These are phyloP conservation scores for Kuraishia cidri DNA, from an alignment of 805 yeast species.

Conservation along the genomic window DNA sequence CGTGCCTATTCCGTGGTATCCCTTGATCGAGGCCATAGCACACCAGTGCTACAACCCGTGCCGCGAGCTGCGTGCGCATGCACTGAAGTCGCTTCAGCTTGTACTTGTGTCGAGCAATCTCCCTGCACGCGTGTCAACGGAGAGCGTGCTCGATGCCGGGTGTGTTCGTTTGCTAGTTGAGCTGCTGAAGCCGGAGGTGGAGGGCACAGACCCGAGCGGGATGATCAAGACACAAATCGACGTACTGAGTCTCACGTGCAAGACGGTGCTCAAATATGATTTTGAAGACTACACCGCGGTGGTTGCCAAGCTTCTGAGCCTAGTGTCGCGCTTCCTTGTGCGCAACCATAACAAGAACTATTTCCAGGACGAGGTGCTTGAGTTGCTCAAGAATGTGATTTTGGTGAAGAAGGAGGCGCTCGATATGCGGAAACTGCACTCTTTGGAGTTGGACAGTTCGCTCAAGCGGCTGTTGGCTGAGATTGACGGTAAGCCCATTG, in stretches of 20 bases:
- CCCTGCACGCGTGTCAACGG: constrained; percentile 29
- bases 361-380: constrained; percentile 21
- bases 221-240: constrained; percentile 61
- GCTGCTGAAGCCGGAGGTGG: constrained; percentile 56
- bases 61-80: constrained; percentile 60
- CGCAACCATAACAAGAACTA: constrained; percentile 12
- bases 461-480: constrained; percentile 12
- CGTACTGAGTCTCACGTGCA: constrained; percentile 59
- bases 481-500: constrained; percentile 3
- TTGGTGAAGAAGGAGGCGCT: constrained; percentile 16
- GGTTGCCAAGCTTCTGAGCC: constrained; percentile 15
- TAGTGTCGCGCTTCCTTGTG: constrained; percentile 15
- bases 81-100: constrained; percentile 51
- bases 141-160: constrained; percentile 62
- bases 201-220: constrained; percentile 50
- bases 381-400: constrained; percentile 21
- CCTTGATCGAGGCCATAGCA: constrained; percentile 74
- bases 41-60: constrained; percentile 90
- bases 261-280: constrained; percentile 27
- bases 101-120: constrained; percentile 30
- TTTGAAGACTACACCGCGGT: constrained; percentile 13
- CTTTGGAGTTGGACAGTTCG: constrained; percentile 14
- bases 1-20: constrained; percentile 34
- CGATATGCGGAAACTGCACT: constrained; percentile 12
- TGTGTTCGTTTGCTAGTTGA: constrained; percentile 66